Evolutionary conservation across 169 alveolate species (phyloP).

Genomic region (Plasmodium coatneyi): DNA sequence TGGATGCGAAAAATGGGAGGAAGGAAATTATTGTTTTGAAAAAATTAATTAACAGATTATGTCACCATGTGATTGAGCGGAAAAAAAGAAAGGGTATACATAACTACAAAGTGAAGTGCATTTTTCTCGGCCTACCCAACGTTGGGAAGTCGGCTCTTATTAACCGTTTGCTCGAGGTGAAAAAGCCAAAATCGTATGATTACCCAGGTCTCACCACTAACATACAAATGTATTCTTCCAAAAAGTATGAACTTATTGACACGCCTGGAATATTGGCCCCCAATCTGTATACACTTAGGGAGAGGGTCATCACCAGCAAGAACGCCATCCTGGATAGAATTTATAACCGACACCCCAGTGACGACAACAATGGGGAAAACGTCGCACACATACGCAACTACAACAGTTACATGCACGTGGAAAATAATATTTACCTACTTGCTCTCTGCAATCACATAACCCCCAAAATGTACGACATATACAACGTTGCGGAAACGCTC

Average conservation of each 20-base stretch:
- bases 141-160: conserved; percentile 88
- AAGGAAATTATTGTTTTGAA: conserved; percentile 79
- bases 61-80: conserved; percentile 75
- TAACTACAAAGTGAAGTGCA: conserved; percentile 82
- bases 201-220: conserved; percentile 84
- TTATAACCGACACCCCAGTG: conserved; percentile 19
- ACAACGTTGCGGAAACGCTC: conserved; percentile 58
- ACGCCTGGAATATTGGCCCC: conserved; percentile 86
- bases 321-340: conserved; percentile 38
- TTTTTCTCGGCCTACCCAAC: conserved; percentile 87
- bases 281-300: conserved; percentile 76
- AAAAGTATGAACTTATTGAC: conserved; percentile 80
- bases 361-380: neutral
- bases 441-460: conserved; percentile 73
- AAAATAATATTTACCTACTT: conserved; percentile 61
- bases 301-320: conserved; percentile 24
- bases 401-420: conserved; percentile 65
- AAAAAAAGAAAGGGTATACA: conserved; percentile 77
- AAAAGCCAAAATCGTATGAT: conserved; percentile 82
- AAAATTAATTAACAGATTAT: conserved; percentile 79
- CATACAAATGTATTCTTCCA: conserved; percentile 74
- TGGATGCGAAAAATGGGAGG: conserved; percentile 80
- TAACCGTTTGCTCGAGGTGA: conserved; percentile 84
- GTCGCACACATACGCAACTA: conserved; percentile 38
- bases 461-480: conserved; percentile 63